Evolutionary conservation across 1,284 basidiomycete genomes (phyloP).

Genomic region (Leccinum variabile): DNA sequence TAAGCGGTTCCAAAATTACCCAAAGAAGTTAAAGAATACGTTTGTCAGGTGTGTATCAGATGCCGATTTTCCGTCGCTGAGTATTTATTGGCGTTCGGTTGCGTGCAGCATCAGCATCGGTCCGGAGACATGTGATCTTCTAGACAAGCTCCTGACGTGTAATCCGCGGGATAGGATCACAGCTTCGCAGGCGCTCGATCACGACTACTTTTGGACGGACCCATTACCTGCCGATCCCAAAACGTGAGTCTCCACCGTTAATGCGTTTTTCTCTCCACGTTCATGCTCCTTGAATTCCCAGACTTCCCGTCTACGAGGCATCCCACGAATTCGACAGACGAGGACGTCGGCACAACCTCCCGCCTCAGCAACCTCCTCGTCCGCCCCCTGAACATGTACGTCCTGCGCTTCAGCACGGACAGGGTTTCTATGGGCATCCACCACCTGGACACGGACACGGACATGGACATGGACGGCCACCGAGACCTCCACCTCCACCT

Average conservation of each 20-base stretch:
- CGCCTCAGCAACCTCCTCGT: slow-evolving; percentile 19
- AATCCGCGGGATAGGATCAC: slow-evolving; percentile 92
- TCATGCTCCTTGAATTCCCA: slow-evolving; percentile 30
- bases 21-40: slow-evolving; percentile 53
- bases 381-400: slow-evolving; percentile 31
- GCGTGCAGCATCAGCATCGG: slow-evolving; percentile 48
- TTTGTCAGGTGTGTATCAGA: slow-evolving; percentile 53
- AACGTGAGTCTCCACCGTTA: slow-evolving; percentile 49
- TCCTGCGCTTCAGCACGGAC: slow-evolving; percentile 33
- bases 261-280: background rate
- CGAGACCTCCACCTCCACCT: slow-evolving; percentile 25
- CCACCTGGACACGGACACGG: slow-evolving; percentile 19
- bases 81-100: slow-evolving; percentile 10
- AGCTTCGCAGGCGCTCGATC: slow-evolving; percentile 82
- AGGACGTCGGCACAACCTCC: slow-evolving; percentile 49
- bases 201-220: slow-evolving; percentile 92
- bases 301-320: slow-evolving; percentile 78
- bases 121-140: slow-evolving; percentile 81
- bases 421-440: slow-evolving; percentile 29
- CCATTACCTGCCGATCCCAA: slow-evolving; percentile 83
- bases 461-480: slow-evolving; percentile 18
- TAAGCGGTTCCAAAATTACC: slow-evolving; percentile 53
- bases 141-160: slow-evolving; percentile 89
- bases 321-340: slow-evolving; percentile 86
- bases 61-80: slow-evolving; percentile 22